Evolutionary conservation across 345 rosid genomes (phyloP).

Genomic region (Orychophragmus violaceus): DNA sequence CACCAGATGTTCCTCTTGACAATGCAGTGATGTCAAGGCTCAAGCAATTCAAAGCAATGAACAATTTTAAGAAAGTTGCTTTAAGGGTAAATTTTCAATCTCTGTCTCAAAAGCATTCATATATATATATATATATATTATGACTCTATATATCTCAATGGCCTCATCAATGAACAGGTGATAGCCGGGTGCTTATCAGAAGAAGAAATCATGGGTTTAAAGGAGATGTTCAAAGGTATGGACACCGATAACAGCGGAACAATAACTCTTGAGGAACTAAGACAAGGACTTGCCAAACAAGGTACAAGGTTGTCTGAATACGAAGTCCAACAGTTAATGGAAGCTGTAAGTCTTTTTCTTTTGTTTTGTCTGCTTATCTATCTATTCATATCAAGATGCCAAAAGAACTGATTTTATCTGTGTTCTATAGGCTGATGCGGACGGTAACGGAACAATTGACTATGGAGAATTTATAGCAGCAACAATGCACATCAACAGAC

Average conservation of each 20-base stretch:
- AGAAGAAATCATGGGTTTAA: conserved; percentile 43
- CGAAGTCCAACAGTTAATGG: background rate
- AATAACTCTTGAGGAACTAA: background rate
- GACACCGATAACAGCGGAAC: background rate
- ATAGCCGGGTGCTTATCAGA: conserved; percentile 95
- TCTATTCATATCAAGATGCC: background rate
- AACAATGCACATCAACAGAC: conserved; percentile 72
- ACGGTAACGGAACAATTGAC: conserved; percentile 73
- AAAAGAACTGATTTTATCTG: background rate
- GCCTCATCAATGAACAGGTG: conserved; percentile 38
- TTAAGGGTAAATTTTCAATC: conserved; percentile 35
- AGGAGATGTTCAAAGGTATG: conserved; percentile 49
- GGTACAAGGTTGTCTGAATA: background rate
- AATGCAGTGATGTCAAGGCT: conserved; percentile 68
- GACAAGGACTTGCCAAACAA: background rate
- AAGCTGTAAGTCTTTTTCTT: conserved; percentile 19
- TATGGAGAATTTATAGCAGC: conserved; percentile 34
- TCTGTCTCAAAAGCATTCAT: background rate
- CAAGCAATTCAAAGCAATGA: conserved; percentile 76
- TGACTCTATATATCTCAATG: background rate
- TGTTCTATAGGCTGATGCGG: conserved; percentile 73
- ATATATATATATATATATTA: background rate
- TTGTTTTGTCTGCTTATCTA: background rate
- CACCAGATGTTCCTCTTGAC: conserved; percentile 78
- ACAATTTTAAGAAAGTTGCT: conserved; percentile 73